phyloP scores from a whole-genome alignment of 2,329 filamentous ascomycete species.

The Aspergillus bombycis region DNA sequence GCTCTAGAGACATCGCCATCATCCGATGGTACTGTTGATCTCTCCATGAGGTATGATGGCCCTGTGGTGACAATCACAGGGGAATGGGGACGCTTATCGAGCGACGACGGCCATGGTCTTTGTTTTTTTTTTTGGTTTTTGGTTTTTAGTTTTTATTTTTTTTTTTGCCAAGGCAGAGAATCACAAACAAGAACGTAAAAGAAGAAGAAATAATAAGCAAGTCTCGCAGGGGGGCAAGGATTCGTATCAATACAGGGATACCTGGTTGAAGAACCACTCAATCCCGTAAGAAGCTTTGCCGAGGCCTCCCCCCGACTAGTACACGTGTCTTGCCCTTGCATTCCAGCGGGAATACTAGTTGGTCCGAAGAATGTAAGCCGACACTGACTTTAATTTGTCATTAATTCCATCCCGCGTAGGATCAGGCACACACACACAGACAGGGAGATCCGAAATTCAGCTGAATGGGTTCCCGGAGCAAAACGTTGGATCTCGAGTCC shows the following conservation, averaged over 20 bases:
- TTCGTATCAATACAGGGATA: neutral
- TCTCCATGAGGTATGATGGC: slow-evolving; percentile 8
- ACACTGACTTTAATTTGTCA: neutral
- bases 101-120: neutral
- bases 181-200: neutral
- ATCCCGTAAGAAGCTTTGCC: neutral
- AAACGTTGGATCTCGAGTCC: neutral
- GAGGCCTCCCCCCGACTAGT: neutral
- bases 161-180: neutral
- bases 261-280: no score
- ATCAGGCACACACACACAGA: neutral
- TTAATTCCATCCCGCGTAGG: neutral
- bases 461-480: neutral
- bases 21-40: neutral
- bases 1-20: slow-evolving; percentile 15
- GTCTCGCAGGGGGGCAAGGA: neutral
- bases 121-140: neutral
- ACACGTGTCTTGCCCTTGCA: neutral
- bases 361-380: neutral
- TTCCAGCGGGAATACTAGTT: neutral
- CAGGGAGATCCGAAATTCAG: neutral
- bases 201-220: neutral
- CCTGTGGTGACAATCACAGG: neutral
- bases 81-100: neutral
- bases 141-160: neutral